Conservation (phyloP, 768 basidiomycete species). For the Amylocystis lapponica region DNA sequence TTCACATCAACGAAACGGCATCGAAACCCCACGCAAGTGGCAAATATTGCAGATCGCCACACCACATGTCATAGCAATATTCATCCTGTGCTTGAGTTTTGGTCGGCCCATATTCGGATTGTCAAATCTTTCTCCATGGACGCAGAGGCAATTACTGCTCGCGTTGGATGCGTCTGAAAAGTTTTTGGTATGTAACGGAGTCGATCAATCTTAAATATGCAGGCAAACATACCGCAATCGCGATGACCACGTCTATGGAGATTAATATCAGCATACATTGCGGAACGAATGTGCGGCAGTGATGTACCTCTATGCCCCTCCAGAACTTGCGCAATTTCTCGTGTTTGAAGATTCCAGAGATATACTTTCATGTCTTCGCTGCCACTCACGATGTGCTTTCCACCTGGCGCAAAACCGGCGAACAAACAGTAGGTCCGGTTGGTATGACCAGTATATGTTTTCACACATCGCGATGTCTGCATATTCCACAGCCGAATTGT, state of each 20-base stretch:
- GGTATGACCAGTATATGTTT: conserved; percentile 84
- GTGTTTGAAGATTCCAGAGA: conserved; percentile 85
- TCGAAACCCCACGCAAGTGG: no score
- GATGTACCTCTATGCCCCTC: conserved; percentile 75
- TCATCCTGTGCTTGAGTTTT: no score
- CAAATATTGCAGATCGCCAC: no score
- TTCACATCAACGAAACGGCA: no score
- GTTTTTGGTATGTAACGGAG: no score
- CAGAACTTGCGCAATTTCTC: conserved; percentile 67
- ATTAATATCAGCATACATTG: conserved; percentile 12
- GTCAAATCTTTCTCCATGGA: conserved; percentile 84
- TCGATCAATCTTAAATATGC: conserved; percentile 1
- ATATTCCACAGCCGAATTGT: conserved; percentile 94
- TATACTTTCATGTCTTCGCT: conserved; percentile 87
- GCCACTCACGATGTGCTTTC: conserved; percentile 77
- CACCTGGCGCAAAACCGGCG: conserved; percentile 57
- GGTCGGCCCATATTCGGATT: conserved; percentile 76
- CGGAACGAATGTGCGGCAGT: conserved; percentile 12
- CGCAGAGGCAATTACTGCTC: conserved; percentile 78
- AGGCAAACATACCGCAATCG: conserved; percentile 53
- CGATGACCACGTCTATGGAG: conserved; percentile 56
- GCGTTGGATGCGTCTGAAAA: conserved; percentile 70
- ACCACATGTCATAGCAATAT: no score
- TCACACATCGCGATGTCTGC: conserved; percentile 84
- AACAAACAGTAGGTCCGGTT: conserved; percentile 83